Conservation (phyloP, 2,329 filamentous ascomycete genomes). For the Whalleya microplaca region DNA sequence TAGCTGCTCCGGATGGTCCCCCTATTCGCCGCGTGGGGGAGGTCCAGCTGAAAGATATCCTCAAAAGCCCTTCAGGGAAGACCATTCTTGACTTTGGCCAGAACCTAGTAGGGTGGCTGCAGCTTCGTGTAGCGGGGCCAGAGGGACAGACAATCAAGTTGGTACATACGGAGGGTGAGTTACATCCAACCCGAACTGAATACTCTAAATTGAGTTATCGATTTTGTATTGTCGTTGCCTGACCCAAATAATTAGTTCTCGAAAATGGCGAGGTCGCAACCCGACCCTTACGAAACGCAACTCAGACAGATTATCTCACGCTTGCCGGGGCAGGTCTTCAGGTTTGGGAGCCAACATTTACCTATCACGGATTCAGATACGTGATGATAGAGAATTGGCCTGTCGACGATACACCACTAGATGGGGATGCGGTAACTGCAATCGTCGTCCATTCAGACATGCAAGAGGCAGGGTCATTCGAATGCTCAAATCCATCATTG, state of each 20-base stretch:
- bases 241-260: slow-evolving; percentile 52
- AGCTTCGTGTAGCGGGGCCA: slow-evolving; percentile 37
- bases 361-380: slow-evolving; percentile 56
- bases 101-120: slow-evolving; percentile 50
- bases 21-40: slow-evolving; percentile 37
- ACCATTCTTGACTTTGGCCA: slow-evolving; percentile 55
- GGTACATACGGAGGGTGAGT: slow-evolving; percentile 53
- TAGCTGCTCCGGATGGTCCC: slow-evolving; percentile 38
- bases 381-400: slow-evolving; percentile 49
- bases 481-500: slow-evolving; percentile 54
- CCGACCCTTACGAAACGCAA: slow-evolving; percentile 29
- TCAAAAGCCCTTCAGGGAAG: slow-evolving; percentile 45
- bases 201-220: too few relatives aligned
- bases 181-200: too few relatives aligned
- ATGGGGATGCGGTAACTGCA: slow-evolving; percentile 36
- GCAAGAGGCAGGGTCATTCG: slow-evolving; percentile 51
- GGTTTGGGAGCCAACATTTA: slow-evolving; percentile 54
- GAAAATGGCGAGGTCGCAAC: slow-evolving; percentile 45
- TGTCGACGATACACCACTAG: slow-evolving; percentile 25
- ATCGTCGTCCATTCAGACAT: slow-evolving; percentile 58
- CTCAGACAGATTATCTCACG: slow-evolving; percentile 27
- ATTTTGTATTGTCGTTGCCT: too few relatives aligned
- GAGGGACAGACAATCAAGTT: slow-evolving; percentile 48
- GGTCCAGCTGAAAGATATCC: slow-evolving; percentile 30
- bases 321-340: slow-evolving; percentile 52